Percentiles rank a stretch among this genome's conserved stretches.
Conservation (phyloP, 2,329 filamentous ascomycete species). For the Penicillium nordicum region DNA sequence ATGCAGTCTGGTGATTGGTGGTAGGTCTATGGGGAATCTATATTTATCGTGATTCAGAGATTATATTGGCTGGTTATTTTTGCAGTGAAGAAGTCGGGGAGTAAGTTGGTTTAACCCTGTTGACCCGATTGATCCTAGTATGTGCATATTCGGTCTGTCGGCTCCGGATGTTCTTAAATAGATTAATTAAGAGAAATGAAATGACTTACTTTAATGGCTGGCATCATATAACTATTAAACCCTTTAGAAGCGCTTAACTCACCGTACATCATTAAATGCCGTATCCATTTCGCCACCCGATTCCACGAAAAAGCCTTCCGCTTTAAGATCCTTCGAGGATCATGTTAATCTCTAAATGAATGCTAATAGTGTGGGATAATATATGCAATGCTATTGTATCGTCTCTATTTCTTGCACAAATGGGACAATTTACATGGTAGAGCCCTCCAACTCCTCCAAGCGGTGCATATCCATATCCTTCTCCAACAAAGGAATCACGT, state of each 20-base stretch:
- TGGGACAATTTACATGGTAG: conserved; percentile 4
- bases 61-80: conserved; percentile 3
- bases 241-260: neutral
- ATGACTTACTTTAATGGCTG: neutral
- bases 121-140: neutral
- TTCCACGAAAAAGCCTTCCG: neutral
- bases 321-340: no score
- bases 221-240: neutral
- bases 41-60: conserved; percentile 1
- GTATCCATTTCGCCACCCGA: neutral
- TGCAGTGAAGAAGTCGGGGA: conserved; percentile 4
- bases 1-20: conserved; percentile 14
- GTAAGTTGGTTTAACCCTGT: neutral
- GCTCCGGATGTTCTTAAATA: neutral
- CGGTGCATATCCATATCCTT: conserved; percentile 66
- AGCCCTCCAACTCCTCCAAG: conserved; percentile 60
- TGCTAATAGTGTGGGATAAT: neutral
- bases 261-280: neutral
- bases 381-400: neutral
- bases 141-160: neutral
- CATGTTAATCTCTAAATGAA: neutral
- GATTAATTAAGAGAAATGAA: no score
- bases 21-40: neutral
- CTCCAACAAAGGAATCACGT: conserved; percentile 66
- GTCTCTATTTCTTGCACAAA: neutral